Base-by-base conservation (phyloP, 306 rosid genomes). In the Sicyos baderoa region DNA sequence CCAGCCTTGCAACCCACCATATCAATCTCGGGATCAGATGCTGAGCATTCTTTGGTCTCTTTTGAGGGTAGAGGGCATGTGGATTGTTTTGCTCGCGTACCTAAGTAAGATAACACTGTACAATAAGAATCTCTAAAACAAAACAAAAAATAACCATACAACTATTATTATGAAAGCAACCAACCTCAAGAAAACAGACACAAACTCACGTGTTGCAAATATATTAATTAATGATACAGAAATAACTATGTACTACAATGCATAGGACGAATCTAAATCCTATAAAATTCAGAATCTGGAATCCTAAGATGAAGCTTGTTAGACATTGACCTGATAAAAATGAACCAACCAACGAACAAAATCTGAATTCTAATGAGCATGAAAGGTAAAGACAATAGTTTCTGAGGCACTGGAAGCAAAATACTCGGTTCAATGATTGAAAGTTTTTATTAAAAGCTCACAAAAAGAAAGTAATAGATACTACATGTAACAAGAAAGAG, bases 1-100 rank as follows among this genome's bases (percentile, higher is more conserved):
- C 86, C 65, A 22, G 82, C 95, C 82, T 84, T 90, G 73, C 99
- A 93, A 68, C 75, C 72, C 35, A 23, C 45, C 11, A 40, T 40
- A 40, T 40, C 74, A 40, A 76, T 9, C 61, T 53, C 63, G 18
- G 37, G 27, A 52, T 84, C 89, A 29, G 83, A 67, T 21, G 44
- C 77, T 7, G 73, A 21, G 9, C 49, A 73, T 66, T 81, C 89
- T 32, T 37, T 56, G n/a, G 59, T 13, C 78, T 84, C 87, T 54
- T 71, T 87, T 50, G 80, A 68, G 54, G 90, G 97, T 6, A 76
- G 76, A 70, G 75, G 73, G 78, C 65, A 72, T 66, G 79, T 71
- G 25, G 71, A 27, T 32, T 10, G 62, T 48, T 40, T 76, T 18
- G 23, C 42, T 35, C 32, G 57, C 57, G n/a, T 50, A 72, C 83